Conservation (phyloP, 129 eudicot genomes). For the Centaurea solstitialis region DNA sequence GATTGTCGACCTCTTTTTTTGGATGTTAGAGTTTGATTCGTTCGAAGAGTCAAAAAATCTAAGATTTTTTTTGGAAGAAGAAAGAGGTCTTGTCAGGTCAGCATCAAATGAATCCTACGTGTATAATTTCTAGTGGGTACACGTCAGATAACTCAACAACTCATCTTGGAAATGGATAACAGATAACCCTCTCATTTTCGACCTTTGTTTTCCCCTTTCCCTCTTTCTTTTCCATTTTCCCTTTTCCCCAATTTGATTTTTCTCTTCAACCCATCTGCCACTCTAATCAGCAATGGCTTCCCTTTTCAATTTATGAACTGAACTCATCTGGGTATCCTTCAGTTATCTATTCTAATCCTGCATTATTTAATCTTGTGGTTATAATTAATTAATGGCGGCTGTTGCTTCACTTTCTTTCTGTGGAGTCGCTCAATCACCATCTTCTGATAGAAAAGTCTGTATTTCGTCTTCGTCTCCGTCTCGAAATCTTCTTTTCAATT, state of each 20-base stretch:
- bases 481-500: conserved; percentile 28
- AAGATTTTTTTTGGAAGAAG: neutral
- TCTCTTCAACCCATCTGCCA: conserved; percentile 6
- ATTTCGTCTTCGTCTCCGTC: conserved; percentile 34
- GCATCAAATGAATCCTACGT: conserved; percentile 29
- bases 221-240: neutral
- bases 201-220: conserved; percentile 7
- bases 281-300: neutral
- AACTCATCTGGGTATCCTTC: neutral
- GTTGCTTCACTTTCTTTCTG: conserved; percentile 60
- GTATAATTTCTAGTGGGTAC: conserved; percentile 31
- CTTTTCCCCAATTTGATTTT: conserved; percentile 1
- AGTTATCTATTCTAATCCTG: neutral
- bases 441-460: conserved; percentile 39
- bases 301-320: neutral
- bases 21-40: neutral
- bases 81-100: conserved; percentile 5
- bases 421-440: conserved; percentile 48
- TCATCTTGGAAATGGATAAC: conserved; percentile 23
- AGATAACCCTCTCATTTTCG: conserved; percentile 44
- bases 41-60: neutral
- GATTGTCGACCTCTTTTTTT: no score
- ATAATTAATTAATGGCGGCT: conserved; percentile 87
- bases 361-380: no score
- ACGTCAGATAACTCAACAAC: conserved; percentile 4